Conservation (phyloP, 2,329 filamentous ascomycete genomes). For the Stachybotrys chlorohalonatus region DNA sequence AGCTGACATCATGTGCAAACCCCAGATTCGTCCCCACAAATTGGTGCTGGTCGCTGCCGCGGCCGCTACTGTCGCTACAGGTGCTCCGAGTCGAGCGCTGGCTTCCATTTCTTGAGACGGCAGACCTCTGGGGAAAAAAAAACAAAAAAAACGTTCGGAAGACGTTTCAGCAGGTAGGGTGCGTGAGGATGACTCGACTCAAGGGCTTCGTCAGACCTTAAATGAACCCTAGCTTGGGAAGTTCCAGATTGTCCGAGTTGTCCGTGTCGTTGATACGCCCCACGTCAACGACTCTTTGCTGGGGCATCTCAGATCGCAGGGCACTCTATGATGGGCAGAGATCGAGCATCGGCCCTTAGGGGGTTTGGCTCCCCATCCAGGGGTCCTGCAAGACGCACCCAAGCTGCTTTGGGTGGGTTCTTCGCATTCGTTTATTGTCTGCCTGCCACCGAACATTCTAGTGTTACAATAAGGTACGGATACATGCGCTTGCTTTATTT, state of each 20-base stretch:
- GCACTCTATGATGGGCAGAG: neutral
- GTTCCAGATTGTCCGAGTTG: neutral
- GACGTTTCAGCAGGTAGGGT: neutral
- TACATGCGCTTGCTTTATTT: too few relatives aligned
- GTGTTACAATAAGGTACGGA: too few relatives aligned
- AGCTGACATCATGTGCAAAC: constrained; percentile 14
- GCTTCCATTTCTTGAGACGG: too few relatives aligned
- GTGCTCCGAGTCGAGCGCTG: too few relatives aligned
- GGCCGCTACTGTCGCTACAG: too few relatives aligned
- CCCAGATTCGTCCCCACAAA: constrained; percentile 7
- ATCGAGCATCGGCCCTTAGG: neutral
- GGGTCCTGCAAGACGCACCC: too few relatives aligned
- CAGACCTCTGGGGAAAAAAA: neutral
- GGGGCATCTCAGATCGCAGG: neutral
- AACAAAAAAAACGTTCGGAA: neutral
- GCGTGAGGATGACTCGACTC: too few relatives aligned
- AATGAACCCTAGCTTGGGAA: neutral
- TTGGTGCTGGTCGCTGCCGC: neutral
- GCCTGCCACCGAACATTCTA: too few relatives aligned
- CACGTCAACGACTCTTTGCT: neutral
- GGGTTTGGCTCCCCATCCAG: too few relatives aligned
- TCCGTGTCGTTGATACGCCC: neutral
- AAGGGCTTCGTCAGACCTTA: neutral
- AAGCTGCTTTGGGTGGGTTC: too few relatives aligned
- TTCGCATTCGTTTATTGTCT: too few relatives aligned